phyloP scores from a whole-genome alignment of 2,329 filamentous ascomycete species.

The Sclerotinia sclerotiorum region DNA sequence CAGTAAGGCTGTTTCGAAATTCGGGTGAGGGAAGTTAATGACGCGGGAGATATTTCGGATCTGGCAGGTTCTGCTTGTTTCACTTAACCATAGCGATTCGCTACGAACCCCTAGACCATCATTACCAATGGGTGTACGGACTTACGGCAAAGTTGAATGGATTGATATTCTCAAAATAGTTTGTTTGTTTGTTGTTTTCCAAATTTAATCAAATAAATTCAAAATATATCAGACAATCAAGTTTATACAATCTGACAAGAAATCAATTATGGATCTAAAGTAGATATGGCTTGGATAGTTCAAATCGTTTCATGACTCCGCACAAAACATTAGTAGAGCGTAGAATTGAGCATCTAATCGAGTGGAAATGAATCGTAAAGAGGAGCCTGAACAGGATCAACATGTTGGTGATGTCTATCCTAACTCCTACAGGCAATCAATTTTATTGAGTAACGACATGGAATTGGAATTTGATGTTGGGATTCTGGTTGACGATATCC shows the following conservation, averaged over 20 bases:
- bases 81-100: neutral
- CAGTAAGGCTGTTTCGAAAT: slow-evolving; percentile 13
- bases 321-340: no score
- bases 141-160: no score
- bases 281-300: no score
- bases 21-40: neutral
- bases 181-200: no score
- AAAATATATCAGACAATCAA: no score
- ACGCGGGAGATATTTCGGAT: neutral
- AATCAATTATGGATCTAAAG: no score
- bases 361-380: neutral
- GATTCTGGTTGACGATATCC: neutral
- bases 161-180: no score
- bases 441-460: neutral
- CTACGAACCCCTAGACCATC: neutral
- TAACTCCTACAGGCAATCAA: neutral
- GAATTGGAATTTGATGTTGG: neutral
- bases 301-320: neutral
- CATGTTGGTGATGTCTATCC: neutral
- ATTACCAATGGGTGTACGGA: no score
- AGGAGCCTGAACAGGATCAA: neutral
- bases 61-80: slow-evolving; percentile 3
- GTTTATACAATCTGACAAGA: no score
- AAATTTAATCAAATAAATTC: no score
- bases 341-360: neutral